These are phyloP conservation scores for Lecanicillium sp. DNA, from an alignment of 2,329 filamentous ascomycete genomes.

Conservation along the genomic window DNA sequence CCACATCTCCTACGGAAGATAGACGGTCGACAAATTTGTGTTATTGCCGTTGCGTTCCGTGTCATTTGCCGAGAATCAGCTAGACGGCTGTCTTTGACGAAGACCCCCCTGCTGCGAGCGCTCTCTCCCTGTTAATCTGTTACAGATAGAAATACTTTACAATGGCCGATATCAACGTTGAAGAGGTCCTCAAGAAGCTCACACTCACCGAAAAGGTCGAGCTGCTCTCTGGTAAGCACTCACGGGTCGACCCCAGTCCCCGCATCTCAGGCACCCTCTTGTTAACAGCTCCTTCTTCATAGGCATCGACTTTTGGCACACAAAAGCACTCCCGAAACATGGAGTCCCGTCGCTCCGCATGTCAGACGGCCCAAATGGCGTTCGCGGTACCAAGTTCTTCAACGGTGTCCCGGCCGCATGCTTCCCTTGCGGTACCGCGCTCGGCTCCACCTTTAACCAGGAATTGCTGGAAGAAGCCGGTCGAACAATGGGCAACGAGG, in stretches of 20 bases:
- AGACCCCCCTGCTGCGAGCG: too few species aligned
- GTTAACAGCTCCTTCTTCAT: neutral
- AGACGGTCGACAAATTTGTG: too few species aligned
- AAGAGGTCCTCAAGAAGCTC: constrained; percentile 45
- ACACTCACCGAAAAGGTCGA: constrained; percentile 44
- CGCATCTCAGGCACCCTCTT: neutral
- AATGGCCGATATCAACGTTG: constrained; percentile 46
- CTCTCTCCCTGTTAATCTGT: too few species aligned
- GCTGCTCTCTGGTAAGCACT: constrained; percentile 36
- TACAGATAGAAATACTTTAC: constrained; percentile 8
- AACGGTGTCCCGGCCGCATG: constrained; percentile 52
- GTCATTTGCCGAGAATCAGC: too few species aligned
- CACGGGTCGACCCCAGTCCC: neutral
- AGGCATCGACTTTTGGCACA: constrained; percentile 65
- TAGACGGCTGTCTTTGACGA: too few species aligned
- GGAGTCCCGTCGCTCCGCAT: constrained; percentile 57
- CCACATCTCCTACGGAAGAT: too few species aligned
- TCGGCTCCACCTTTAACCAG: constrained; percentile 50
- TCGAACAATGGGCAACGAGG: constrained; percentile 42
- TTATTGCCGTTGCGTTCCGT: too few species aligned
- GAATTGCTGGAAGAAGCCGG: constrained; percentile 43
- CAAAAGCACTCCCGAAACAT: constrained; percentile 49
- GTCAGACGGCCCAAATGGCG: constrained; percentile 62
- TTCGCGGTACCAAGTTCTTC: constrained; percentile 61
- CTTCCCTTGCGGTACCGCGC: constrained; percentile 49